These are phyloP conservation scores for Boletus vermiculosoides DNA, from an alignment of 768 basidiomycete species.

Conservation along the genomic window DNA sequence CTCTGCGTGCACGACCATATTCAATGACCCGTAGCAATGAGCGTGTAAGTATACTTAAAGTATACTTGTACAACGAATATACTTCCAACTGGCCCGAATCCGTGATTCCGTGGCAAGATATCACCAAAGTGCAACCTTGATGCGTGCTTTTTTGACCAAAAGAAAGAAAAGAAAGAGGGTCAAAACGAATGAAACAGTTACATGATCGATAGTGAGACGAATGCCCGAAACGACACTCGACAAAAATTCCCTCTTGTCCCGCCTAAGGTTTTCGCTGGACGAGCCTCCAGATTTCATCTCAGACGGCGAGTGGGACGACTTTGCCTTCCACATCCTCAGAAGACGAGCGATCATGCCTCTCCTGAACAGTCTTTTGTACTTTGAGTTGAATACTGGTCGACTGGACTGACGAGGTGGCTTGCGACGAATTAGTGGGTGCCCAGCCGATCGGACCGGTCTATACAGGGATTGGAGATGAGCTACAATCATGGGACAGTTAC, in stretches of 20 bases:
- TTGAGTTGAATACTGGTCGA: background rate
- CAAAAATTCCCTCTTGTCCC: too few species aligned
- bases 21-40: background rate
- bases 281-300: background rate
- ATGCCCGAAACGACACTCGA: background rate
- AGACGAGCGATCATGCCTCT: background rate
- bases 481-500: background rate
- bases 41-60: background rate
- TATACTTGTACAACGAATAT: background rate
- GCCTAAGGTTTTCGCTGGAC: too few species aligned
- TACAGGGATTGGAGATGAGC: background rate
- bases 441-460: background rate
- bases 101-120: background rate
- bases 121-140: background rate
- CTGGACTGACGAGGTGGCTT: too few species aligned
- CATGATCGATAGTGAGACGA: too few species aligned
- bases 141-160: background rate
- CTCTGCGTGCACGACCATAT: background rate
- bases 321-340: background rate
- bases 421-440: background rate
- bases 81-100: background rate
- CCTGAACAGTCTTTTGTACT: background rate
- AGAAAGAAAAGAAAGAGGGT: too few species aligned
- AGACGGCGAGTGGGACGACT: background rate
- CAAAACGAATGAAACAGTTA: too few species aligned